Evolutionary conservation across 495 filamentous ascomycete species (phyloP).

Genomic region (Penicillium cataractarum): DNA sequence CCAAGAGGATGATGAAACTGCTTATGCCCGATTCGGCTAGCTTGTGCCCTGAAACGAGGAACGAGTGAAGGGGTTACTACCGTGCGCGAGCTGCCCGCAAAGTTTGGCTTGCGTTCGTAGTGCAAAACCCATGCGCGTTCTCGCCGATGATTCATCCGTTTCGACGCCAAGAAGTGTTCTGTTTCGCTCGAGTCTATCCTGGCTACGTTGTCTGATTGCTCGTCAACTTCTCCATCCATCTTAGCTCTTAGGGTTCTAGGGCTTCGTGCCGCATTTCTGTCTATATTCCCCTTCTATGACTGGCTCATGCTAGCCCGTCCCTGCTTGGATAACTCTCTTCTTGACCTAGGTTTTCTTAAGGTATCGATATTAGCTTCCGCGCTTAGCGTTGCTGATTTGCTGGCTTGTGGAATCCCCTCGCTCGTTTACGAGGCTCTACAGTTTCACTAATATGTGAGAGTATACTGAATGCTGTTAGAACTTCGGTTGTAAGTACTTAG

Average conservation of each 20-base stretch:
- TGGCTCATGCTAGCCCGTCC: not conserved
- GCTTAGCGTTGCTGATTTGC: not conserved
- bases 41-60: too few species aligned
- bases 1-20: too few species aligned
- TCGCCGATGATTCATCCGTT: too few species aligned
- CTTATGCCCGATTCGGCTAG: too few species aligned
- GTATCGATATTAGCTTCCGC: slow-evolving; percentile 1
- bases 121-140: too few species aligned
- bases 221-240: not conserved
- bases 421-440: slow-evolving; percentile 2
- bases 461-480: not conserved
- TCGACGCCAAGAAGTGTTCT: too few species aligned
- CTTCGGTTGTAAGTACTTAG: not conserved
- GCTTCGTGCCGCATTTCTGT: slow-evolving; percentile 1
- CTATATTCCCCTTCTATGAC: slow-evolving; percentile 3
- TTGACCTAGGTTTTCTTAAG: not conserved
- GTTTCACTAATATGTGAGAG: not conserved
- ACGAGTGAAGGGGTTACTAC: too few species aligned
- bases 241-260: slow-evolving; percentile 4
- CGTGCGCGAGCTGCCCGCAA: too few species aligned
- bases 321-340: not conserved
- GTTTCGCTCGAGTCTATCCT: too few species aligned
- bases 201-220: slow-evolving; percentile 2
- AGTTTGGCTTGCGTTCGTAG: too few species aligned
- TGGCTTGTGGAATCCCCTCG: not conserved